These are phyloP conservation scores for Fragilaria radians DNA, from an alignment of 108 stramenopile genomes.

Conservation along the genomic window DNA sequence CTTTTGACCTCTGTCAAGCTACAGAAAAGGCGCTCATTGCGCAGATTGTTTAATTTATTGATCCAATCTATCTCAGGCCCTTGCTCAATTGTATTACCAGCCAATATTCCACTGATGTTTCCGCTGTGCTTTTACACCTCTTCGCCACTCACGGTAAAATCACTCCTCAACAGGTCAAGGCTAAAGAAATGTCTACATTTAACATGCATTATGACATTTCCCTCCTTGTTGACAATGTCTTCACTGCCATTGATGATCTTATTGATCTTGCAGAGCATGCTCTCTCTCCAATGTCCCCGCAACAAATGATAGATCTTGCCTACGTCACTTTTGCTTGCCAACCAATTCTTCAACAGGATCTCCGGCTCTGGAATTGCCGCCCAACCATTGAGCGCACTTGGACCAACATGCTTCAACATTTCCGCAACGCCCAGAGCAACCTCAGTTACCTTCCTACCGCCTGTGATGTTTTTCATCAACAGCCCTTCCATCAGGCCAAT, in stretches of 20 bases:
- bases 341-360: neutral
- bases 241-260: constrained; percentile 4
- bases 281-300: neutral
- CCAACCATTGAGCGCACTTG: constrained; percentile 1
- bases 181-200: neutral
- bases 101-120: constrained; percentile 1
- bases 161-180: constrained; percentile 10
- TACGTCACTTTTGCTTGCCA: neutral
- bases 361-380: neutral
- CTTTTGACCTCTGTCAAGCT: neutral
- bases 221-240: constrained; percentile 16
- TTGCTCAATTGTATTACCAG: constrained; percentile 3
- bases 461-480: neutral
- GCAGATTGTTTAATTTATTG: constrained; percentile 9
- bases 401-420: constrained; percentile 1
- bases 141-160: constrained; percentile 14
- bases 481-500: neutral
- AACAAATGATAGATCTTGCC: constrained; percentile 1
- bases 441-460: neutral
- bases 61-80: neutral
- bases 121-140: constrained; percentile 10
- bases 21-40: constrained; percentile 1
- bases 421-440: constrained; percentile 4
- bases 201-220: constrained; percentile 7
- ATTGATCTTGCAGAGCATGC: constrained; percentile 5